Evolutionary conservation across 1,284 basidiomycete species (phyloP), one percentile per base, ranked within the genome.

Genomic region (Somion occarium): DNA sequence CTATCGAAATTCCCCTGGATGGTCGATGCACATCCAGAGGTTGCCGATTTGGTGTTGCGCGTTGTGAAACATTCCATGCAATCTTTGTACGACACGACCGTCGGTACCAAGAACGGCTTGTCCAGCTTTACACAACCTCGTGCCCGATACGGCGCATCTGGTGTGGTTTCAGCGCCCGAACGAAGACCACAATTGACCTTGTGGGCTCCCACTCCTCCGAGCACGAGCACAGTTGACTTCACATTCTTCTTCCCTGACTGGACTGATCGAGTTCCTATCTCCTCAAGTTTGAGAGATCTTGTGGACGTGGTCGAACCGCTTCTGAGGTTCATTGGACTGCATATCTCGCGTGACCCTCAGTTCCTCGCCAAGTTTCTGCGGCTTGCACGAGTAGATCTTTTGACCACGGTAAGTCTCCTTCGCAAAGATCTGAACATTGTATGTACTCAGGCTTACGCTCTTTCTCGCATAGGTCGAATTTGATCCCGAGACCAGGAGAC

Each of bases 181-280:
- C 78, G 80, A 22, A 88, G 83, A 62, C 72, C 78, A 11, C 63
- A 78, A 25, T 67, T 91, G 23, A 90, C 89, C 0, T 69, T 88
- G 1, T 77, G 77, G 64, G 85, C 83, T 11, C 91, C 92, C 1
- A 78, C 80, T 5, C 91, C 93, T 18, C 88, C 90, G 0, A 76
- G 80, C 54, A 91, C 91, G 12, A 76, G 72, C 51, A 76, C 72
- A 4, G 77, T 76, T 20, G 83, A 86, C 43, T 94, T 89, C 61
- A 80, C 90, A 7, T 98, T 93, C 75, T 98, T 97, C 76, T 96
- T 87, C 67, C 83, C 91, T 1, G 73, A 82, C 46, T 97, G 94
- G 94, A 66, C 69, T 13, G 80, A 88, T 45, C 75, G 79, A 38
- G 70, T 93, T 30, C 91, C 91, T 12, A 60, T 81, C 23, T 88